phyloP scores from a whole-genome alignment of 305 asterid genomes.

The Fraxinus dipetala region DNA sequence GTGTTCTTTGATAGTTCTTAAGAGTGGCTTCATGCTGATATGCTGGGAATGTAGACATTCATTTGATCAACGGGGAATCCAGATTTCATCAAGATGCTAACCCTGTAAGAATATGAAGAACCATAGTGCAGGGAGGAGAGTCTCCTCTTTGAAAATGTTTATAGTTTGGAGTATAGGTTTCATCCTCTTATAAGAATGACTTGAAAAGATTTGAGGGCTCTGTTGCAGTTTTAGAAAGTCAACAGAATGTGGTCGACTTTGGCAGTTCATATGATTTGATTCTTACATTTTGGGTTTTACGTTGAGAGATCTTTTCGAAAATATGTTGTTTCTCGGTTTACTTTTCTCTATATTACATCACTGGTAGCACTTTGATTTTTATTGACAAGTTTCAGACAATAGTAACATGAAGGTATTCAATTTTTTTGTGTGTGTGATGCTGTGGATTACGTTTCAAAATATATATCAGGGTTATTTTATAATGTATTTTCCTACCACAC shows the following conservation, averaged over 20 bases:
- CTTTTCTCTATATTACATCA: not conserved
- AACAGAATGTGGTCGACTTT: not conserved
- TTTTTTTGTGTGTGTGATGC: not conserved
- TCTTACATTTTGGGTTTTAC: not conserved
- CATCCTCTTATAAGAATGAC: not conserved
- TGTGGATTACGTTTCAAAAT: no score
- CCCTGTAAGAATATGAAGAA: not conserved
- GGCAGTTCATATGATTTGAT: not conserved
- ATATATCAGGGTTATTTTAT: no score
- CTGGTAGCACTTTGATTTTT: not conserved
- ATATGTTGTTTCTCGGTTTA: not conserved
- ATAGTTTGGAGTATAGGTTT: not conserved
- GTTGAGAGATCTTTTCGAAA: not conserved
- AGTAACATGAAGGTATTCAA: not conserved
- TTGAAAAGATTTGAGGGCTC: not conserved
- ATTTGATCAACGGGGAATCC: not conserved
- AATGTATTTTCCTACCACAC: no score
- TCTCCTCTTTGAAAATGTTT: not conserved
- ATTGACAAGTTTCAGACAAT: not conserved
- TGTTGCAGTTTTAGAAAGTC: not conserved
- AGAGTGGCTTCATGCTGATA: slow-evolving; percentile 10
- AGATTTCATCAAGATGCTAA: not conserved
- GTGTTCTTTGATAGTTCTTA: slow-evolving; percentile 3
- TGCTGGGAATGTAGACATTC: not conserved
- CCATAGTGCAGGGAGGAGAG: not conserved